Conservation (phyloP, 1,284 basidiomycete species). For the Boletus sp. region DNA sequence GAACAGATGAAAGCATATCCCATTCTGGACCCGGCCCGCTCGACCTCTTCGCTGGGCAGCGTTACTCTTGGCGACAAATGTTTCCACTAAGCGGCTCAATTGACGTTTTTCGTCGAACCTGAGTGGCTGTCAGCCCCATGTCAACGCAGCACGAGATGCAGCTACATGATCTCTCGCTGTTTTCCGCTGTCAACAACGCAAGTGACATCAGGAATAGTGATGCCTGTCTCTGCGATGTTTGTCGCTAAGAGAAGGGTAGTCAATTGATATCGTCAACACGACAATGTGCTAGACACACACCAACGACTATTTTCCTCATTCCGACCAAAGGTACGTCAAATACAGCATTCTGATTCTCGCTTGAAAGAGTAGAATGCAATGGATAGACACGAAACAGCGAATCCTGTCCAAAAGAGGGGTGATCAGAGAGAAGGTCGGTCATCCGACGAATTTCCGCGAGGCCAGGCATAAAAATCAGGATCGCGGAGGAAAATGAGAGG, state of each 20-base stretch:
- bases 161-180: slow-evolving; percentile 86
- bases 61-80: slow-evolving; percentile 91
- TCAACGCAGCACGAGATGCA: background rate
- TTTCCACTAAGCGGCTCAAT: slow-evolving; percentile 89
- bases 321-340: slow-evolving; percentile 84
- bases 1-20: slow-evolving; percentile 95
- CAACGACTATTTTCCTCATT: slow-evolving; percentile 88
- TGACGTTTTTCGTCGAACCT: slow-evolving; percentile 98
- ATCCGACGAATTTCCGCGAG: slow-evolving; percentile 88
- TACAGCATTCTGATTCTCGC: slow-evolving; percentile 85
- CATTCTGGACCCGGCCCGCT: slow-evolving; percentile 88
- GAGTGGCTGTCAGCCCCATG: slow-evolving; percentile 13
- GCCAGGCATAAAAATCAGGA: slow-evolving; percentile 94
- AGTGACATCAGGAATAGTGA: slow-evolving; percentile 97
- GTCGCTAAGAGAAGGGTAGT: slow-evolving; percentile 45
- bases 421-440: slow-evolving; percentile 78
- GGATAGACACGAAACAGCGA: slow-evolving; percentile 78
- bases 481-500: slow-evolving; percentile 69
- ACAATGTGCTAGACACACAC: slow-evolving; percentile 38
- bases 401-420: slow-evolving; percentile 68
- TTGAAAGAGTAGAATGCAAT: slow-evolving; percentile 91
- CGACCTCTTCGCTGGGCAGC: slow-evolving; percentile 90
- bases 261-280: slow-evolving; percentile 68
- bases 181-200: slow-evolving; percentile 97
- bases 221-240: slow-evolving; percentile 83